Percentiles rank a stretch among this genome's conserved stretches.
phyloP scores from a whole-genome alignment of 768 basidiomycete species.

The Serendipita vermifera region DNA sequence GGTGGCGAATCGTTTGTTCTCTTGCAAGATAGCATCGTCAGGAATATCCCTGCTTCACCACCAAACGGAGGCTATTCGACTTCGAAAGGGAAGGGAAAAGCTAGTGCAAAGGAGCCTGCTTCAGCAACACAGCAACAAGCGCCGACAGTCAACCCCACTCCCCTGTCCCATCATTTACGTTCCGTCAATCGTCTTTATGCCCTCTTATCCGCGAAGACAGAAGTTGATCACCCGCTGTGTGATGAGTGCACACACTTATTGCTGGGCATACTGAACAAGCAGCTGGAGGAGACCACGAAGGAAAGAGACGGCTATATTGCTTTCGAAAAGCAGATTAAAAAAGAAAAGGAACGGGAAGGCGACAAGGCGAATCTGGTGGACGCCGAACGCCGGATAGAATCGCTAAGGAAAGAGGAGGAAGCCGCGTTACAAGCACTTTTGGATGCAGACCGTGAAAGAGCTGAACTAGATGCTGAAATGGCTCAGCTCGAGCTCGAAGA shows the following conservation, averaged over 20 bases:
- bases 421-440: slow-evolving; percentile 61
- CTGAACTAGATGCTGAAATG: slow-evolving; percentile 62
- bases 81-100: slow-evolving; percentile 23
- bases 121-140: slow-evolving; percentile 4
- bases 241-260: slow-evolving; percentile 84
- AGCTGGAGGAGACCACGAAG: slow-evolving; percentile 80
- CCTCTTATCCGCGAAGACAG: slow-evolving; percentile 59
- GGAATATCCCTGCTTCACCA: slow-evolving; percentile 39
- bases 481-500: slow-evolving; percentile 62
- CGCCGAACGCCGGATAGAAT: slow-evolving; percentile 59
- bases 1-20: slow-evolving; percentile 83
- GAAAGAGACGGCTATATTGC: slow-evolving; percentile 89
- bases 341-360: slow-evolving; percentile 61
- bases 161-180: slow-evolving; percentile 63
- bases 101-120: not conserved
- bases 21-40: slow-evolving; percentile 69
- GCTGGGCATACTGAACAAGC: slow-evolving; percentile 56
- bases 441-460: slow-evolving; percentile 61
- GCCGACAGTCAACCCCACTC: slow-evolving; percentile 18
- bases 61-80: slow-evolving; percentile 19
- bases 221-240: slow-evolving; percentile 88
- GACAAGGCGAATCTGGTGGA: slow-evolving; percentile 45
- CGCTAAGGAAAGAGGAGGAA: slow-evolving; percentile 53
- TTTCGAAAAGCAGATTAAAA: slow-evolving; percentile 77
- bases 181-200: slow-evolving; percentile 65